These are phyloP conservation scores for Tetratostichococcus sp. DNA, from an alignment of 139 green algal species.

Conservation along the genomic window DNA sequence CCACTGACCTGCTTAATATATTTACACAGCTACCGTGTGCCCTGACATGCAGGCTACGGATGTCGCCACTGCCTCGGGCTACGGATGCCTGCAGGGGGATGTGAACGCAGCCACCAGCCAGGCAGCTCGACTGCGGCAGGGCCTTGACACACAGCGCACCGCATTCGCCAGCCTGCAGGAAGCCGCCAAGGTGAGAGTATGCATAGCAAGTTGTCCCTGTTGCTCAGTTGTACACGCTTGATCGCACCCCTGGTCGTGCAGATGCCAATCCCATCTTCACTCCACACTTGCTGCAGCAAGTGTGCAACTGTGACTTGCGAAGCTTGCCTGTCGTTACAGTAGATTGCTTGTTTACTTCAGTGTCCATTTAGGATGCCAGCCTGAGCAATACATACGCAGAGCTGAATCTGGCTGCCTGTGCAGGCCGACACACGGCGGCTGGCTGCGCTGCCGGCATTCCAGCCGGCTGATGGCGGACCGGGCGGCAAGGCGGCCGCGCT, in stretches of 20 bases:
- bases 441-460: constrained; percentile 33
- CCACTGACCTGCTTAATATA: no score
- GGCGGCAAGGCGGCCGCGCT: constrained; percentile 8
- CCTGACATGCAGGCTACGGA: not conserved
- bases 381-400: no score
- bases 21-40: no score
- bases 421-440: constrained; percentile 16
- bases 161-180: constrained; percentile 3
- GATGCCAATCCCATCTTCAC: no score
- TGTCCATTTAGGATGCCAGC: no score
- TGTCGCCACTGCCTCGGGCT: not conserved
- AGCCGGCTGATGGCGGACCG: not conserved
- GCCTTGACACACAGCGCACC: not conserved
- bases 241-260: no score
- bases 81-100: not conserved
- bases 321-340: no score
- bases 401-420: no score
- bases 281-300: no score
- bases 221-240: no score
- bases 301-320: no score
- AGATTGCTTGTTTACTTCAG: no score
- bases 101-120: not conserved
- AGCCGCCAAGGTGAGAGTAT: not conserved
- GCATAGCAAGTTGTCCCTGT: not conserved
- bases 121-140: not conserved